These are phyloP conservation scores for Mucor circinelloides DNA, from an alignment of 371 early-diverging fungal species.

Conservation along the genomic window DNA sequence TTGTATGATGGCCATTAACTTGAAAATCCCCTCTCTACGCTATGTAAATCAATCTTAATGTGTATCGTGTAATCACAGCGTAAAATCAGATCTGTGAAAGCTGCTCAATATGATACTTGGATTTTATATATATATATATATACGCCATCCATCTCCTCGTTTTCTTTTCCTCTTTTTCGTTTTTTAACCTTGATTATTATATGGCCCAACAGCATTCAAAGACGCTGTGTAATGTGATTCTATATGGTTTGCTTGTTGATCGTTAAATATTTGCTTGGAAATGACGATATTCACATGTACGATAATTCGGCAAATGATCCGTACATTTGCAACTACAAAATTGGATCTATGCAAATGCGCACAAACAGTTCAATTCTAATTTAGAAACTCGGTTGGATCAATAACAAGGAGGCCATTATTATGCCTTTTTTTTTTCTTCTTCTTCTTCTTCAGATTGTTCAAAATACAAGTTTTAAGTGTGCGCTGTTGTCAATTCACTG, in stretches of 20 bases:
- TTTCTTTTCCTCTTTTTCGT: no score
- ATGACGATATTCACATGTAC: constrained; percentile 1
- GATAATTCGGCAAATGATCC: constrained; percentile 3
- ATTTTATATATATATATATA: background rate
- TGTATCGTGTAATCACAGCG: background rate
- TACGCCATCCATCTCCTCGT: background rate
- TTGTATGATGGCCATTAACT: background rate
- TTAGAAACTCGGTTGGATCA: constrained; percentile 7
- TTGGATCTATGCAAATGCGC: constrained; percentile 6
- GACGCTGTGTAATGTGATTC: background rate
- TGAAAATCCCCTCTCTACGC: background rate
- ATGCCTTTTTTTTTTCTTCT: background rate
- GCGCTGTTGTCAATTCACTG: background rate
- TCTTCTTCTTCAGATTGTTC: background rate
- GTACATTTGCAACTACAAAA: background rate
- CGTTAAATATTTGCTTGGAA: background rate
- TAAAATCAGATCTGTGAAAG: background rate
- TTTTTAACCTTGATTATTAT: background rate
- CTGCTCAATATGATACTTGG: background rate
- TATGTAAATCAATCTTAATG: background rate
- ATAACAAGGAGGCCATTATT: background rate
- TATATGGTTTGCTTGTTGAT: background rate
- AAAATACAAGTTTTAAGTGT: background rate
- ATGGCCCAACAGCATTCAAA: background rate
- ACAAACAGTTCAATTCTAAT: constrained; percentile 6